Evolutionary conservation across 306 rosid species (phyloP).

Genomic region (Oemleria cerasiformis): DNA sequence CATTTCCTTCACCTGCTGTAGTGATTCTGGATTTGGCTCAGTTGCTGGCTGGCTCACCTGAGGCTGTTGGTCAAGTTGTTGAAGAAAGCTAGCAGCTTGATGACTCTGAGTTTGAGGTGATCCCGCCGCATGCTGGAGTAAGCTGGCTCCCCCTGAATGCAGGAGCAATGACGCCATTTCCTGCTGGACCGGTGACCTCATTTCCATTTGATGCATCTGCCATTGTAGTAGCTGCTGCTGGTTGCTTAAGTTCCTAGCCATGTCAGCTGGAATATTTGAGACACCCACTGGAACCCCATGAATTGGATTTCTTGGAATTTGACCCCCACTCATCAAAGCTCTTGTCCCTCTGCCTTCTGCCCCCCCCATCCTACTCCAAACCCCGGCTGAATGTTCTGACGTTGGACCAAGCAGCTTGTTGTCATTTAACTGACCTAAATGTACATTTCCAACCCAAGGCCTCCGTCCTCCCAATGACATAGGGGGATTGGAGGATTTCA

Average conservation of each 20-base stretch:
- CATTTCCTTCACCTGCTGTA: slow-evolving; percentile 2
- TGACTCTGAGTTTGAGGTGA: background rate
- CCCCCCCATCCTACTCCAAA: background rate
- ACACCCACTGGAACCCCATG: background rate
- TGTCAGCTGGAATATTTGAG: slow-evolving; percentile 1
- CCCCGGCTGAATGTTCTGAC: background rate
- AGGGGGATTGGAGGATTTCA: slow-evolving; percentile 17
- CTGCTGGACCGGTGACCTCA: background rate
- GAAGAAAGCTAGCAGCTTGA: background rate
- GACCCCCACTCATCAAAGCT: slow-evolving; percentile 9
- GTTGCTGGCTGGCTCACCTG: slow-evolving; percentile 13
- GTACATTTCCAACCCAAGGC: slow-evolving; percentile 9
- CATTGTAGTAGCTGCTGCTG: slow-evolving; percentile 6
- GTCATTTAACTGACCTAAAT: slow-evolving; percentile 12
- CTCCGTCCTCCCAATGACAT: background rate
- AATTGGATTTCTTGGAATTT: slow-evolving; percentile 5
- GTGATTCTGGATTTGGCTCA: background rate
- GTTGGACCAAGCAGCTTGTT: slow-evolving; percentile 13
- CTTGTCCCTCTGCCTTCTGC: slow-evolving; percentile 14
- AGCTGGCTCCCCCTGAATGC: slow-evolving; percentile 1
- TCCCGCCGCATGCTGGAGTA: slow-evolving; percentile 7
- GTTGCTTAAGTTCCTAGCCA: slow-evolving; percentile 1
- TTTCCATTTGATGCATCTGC: background rate
- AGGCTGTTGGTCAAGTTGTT: slow-evolving; percentile 5
- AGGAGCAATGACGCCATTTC: slow-evolving; percentile 3